Percentiles rank a stretch among this genome's conserved stretches.
phyloP scores from a whole-genome alignment of 148 eudicot genomes.

The Vaccinium darrowii region DNA sequence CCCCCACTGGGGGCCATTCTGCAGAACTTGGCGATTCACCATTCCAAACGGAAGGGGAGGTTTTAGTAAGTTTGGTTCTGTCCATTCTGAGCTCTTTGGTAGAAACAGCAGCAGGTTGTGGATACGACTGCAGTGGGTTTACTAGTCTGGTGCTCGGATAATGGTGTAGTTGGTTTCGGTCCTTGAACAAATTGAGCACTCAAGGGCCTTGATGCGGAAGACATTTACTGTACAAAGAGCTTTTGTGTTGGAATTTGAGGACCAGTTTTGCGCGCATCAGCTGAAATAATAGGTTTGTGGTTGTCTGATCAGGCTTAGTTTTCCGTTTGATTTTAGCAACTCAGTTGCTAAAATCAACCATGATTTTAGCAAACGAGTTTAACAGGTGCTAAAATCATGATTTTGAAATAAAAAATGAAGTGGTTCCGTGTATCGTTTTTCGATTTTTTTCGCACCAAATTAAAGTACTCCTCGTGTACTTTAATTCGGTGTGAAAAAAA shows the following conservation, averaged over 20 bases:
- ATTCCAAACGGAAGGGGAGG: conserved; percentile 45
- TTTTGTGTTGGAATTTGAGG: conserved; percentile 36
- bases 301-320: no score
- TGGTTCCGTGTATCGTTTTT: no score
- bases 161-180: conserved; percentile 34
- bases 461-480: no score
- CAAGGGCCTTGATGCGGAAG: conserved; percentile 63
- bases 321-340: no score
- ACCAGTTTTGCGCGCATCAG: conserved; percentile 33
- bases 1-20: conserved; percentile 46
- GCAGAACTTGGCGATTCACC: conserved; percentile 35
- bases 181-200: conserved; percentile 75
- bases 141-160: conserved; percentile 33
- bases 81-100: conserved; percentile 42
- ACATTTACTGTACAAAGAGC: conserved; percentile 31
- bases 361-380: no score
- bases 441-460: no score
- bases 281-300: conserved; percentile 3
- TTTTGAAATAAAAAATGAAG: no score
- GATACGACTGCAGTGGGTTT: conserved; percentile 39
- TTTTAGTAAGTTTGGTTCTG: conserved; percentile 33
- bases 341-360: no score
- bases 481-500: no score
- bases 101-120: conserved; percentile 47
- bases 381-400: no score